phyloP scores from a whole-genome alignment of 108 stramenopile species.

The Schizochytrium sp. region DNA sequence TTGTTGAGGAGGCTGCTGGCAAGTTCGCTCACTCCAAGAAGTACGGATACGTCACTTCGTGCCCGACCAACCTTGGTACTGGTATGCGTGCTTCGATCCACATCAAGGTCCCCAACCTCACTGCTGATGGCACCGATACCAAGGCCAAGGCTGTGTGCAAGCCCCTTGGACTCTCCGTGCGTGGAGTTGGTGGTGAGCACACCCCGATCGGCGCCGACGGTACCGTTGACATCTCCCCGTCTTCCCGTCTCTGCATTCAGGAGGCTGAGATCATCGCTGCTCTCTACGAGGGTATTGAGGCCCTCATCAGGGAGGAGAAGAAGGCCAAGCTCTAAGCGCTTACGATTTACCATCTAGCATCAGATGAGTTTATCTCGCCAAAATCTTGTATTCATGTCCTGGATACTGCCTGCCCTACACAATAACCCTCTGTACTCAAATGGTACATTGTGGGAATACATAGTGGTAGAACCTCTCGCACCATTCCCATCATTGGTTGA shows the following conservation, averaged over 20 bases:
- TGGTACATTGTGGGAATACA: no score
- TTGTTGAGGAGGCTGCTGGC: constrained; percentile 77
- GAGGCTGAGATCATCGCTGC: constrained; percentile 76
- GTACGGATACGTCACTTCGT: constrained; percentile 83
- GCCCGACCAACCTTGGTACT: constrained; percentile 88
- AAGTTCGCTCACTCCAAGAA: constrained; percentile 75
- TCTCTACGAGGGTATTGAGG: constrained; percentile 75
- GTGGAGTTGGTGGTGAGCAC: constrained; percentile 81
- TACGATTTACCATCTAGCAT: not conserved
- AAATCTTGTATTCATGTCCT: no score
- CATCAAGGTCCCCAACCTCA: constrained; percentile 83
- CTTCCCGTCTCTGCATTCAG: constrained; percentile 76
- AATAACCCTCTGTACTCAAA: no score
- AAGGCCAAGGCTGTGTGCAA: constrained; percentile 79
- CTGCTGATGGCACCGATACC: constrained; percentile 75
- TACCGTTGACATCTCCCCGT: constrained; percentile 80
- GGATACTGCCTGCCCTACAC: no score
- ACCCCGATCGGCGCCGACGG: constrained; percentile 80
- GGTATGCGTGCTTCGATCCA: constrained; percentile 86
- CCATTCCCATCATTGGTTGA: no score
- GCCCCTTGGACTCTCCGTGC: constrained; percentile 78
- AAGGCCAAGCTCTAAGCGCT: constrained; percentile 61
- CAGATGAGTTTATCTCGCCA: no score
- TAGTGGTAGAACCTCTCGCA: no score
- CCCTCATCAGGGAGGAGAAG: constrained; percentile 73